These are phyloP conservation scores for Neonectria magnoliae DNA, from an alignment of 2,329 filamentous ascomycete genomes.

Conservation along the genomic window DNA sequence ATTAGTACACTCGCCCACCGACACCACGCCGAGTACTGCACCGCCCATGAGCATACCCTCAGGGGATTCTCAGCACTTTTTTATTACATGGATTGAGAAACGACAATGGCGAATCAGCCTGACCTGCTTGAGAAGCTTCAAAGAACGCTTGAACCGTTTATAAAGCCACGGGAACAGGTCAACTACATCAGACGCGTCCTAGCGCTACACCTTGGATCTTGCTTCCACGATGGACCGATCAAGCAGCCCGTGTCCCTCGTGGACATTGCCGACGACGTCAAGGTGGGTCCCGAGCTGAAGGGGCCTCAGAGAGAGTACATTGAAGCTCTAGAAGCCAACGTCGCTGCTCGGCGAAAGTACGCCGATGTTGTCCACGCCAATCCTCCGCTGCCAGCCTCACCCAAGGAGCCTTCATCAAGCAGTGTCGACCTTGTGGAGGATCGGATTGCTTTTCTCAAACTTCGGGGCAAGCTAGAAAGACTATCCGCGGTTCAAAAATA, in stretches of 20 bases:
- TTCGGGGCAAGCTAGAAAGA: constrained; percentile 62
- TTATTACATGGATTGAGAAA: constrained; percentile 27
- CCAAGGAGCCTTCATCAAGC: constrained; percentile 26
- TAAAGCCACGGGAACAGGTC: constrained; percentile 67
- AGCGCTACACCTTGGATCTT: constrained; percentile 62
- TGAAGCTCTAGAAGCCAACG: constrained; percentile 62
- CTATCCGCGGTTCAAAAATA: constrained; percentile 62
- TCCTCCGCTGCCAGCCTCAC: constrained; percentile 31
- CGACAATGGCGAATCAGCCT: constrained; percentile 45
- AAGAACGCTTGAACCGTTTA: constrained; percentile 59
- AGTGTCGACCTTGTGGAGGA: constrained; percentile 53
- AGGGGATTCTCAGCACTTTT: constrained; percentile 6
- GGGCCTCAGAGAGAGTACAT: constrained; percentile 66
- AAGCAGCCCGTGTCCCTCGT: constrained; percentile 60
- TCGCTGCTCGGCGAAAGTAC: constrained; percentile 61
- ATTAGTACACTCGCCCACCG: constrained; percentile 3
- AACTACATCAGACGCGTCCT: constrained; percentile 65
- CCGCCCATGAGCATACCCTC: constrained; percentile 6
- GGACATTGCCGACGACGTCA: constrained; percentile 50
- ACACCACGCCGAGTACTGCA: constrained; percentile 14
- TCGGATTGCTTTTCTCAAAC: constrained; percentile 61
- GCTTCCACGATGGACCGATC: constrained; percentile 54
- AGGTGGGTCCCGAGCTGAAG: constrained; percentile 50
- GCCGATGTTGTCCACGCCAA: constrained; percentile 47
- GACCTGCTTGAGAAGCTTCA: constrained; percentile 52